Percentiles rank a stretch among this genome's conserved stretches.
Evolutionary conservation across 306 rosid genomes (phyloP).

Genomic region (Purshia tridentata): DNA sequence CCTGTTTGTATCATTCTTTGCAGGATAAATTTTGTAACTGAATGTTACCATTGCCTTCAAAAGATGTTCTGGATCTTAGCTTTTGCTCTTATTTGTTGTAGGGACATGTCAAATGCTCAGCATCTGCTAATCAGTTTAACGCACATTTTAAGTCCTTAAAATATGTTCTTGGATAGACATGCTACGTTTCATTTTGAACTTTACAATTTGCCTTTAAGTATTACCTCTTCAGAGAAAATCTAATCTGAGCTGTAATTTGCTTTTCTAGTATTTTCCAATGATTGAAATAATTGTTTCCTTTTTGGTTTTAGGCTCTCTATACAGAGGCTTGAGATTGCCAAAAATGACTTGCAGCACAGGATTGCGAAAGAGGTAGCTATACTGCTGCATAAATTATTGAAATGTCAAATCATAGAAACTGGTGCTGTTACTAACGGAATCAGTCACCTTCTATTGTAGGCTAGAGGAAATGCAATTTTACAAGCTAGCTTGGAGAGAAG

Average conservation of each 20-base stretch:
- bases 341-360: slow-evolving; percentile 88
- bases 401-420: slow-evolving; percentile 14
- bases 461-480: slow-evolving; percentile 97
- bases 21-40: not conserved
- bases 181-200: not conserved
- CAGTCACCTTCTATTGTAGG: slow-evolving; percentile 45
- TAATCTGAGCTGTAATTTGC: not conserved
- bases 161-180: not conserved
- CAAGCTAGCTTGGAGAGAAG: slow-evolving; percentile 99
- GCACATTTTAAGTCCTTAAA: not conserved
- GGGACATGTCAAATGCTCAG: not conserved
- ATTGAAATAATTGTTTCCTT: slow-evolving; percentile 6
- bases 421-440: slow-evolving; percentile 24
- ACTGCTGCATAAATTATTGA: slow-evolving; percentile 20
- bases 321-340: slow-evolving; percentile 93
- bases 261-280: slow-evolving; percentile 5
- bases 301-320: slow-evolving; percentile 75
- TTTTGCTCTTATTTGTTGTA: slow-evolving; percentile 5
- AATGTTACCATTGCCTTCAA: not conserved
- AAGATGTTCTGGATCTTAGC: not conserved
- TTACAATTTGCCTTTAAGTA: too few relatives aligned
- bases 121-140: not conserved
- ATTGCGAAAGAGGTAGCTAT: slow-evolving; percentile 89
- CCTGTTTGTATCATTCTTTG: not conserved
- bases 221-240: not conserved